Base-by-base conservation (phyloP, 352 stramenopile species). In the Phytopythium mirpurense region DNA sequence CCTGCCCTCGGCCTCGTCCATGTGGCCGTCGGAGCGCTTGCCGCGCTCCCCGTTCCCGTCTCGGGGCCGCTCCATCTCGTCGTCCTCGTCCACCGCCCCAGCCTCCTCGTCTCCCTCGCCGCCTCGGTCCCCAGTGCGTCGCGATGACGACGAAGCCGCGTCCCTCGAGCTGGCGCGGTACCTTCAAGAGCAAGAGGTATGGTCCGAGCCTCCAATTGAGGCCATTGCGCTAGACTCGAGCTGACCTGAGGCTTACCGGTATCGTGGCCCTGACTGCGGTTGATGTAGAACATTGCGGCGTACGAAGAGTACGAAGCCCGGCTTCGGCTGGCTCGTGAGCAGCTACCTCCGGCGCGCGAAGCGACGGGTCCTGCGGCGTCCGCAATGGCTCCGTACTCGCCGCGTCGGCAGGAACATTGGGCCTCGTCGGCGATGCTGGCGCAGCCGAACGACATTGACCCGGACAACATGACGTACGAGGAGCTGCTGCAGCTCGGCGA, bases 401-500 rank as follows among this genome's bases (percentile, higher is more conserved):
- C n/a, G 5, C 9, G 32, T 34, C 46, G 16, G 24, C 42, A 34
- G 2, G 24, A 35, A 3, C 24, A 14, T 10, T 15, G 42, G 8
- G 15, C 15, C 18, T 32, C 64, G 6, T 65, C 66, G 14, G 29
- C 47, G 40, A 24, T 69, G 4, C 11, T 41, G 21, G 27, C 24
- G 23, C 57, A 67, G 4, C 52, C 57, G 3, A 66, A 48, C 38
- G 66, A 65, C 43, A 66, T 91, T n/a, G 81, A 90, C 50, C 77
- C 79, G 1, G 81, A 90, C 46, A 85, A 74, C 57, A 92, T 92
- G 81, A 83, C 70, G 11, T 92, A 92, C 65, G 81, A 92, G 54
- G 76, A 89, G 51, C 61, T 92, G 5, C 37, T 92, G 35, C 64
- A 78, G 26, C 66, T 92, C 5, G 81, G 79, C 24, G 81, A 92